phyloP scores from a whole-genome alignment of 805 yeast genomes.

The Kodamaea kaohsiungensis region DNA sequence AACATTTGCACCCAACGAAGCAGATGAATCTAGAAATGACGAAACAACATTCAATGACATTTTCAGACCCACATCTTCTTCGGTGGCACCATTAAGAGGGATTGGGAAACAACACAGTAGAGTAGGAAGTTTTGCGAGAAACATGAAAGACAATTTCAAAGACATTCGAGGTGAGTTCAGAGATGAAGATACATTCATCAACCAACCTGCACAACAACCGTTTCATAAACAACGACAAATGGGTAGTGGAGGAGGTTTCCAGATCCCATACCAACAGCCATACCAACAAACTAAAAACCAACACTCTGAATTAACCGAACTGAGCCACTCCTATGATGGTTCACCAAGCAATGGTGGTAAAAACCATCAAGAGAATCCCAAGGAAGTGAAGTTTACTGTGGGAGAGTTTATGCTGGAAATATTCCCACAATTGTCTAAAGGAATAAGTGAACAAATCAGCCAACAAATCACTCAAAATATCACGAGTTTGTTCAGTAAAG shows the following conservation, averaged over 20 bases:
- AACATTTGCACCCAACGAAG: constrained; percentile 7
- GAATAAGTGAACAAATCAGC: constrained; percentile 13
- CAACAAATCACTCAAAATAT: constrained; percentile 1
- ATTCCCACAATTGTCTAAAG: constrained; percentile 13
- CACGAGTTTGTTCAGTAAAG: not conserved
- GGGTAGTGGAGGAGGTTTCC: not conserved
- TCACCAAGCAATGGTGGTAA: not conserved
- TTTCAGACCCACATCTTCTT: constrained; percentile 11
- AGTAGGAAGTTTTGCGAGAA: not conserved
- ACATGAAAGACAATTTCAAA: constrained; percentile 16
- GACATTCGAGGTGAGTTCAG: constrained; percentile 17
- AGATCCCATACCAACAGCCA: constrained; percentile 6
- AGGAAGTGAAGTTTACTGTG: constrained; percentile 3
- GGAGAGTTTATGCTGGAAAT: constrained; percentile 12
- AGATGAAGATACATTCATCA: constrained; percentile 14
- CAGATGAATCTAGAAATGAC: constrained; percentile 14
- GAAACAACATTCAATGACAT: constrained; percentile 15
- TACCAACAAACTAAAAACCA: constrained; percentile 8
- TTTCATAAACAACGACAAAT: not conserved
- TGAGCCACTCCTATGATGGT: not conserved
- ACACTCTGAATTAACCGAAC: not conserved
- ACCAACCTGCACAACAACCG: constrained; percentile 6
- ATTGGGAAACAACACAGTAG: not conserved
- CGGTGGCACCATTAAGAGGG: not conserved
- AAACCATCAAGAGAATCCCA: not conserved